phyloP scores from a whole-genome alignment of 2,329 filamentous ascomycete species.

The Hymenoscyphus scutula region DNA sequence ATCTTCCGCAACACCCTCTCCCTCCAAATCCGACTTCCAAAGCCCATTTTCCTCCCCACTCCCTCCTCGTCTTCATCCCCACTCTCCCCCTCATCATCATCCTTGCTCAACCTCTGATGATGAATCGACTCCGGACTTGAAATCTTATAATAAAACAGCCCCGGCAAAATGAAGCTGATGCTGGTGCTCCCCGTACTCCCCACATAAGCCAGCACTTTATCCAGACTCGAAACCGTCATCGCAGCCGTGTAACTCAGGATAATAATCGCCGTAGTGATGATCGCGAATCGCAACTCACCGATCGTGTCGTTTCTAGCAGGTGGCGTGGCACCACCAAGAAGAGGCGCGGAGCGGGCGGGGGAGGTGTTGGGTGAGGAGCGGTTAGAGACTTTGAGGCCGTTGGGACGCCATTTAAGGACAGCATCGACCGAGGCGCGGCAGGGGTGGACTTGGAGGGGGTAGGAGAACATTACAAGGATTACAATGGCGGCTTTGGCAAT shows the following conservation, averaged over 20 bases:
- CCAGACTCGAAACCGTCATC: conserved; percentile 85
- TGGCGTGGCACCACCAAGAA: conserved; percentile 46
- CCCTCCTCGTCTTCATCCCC: conserved; percentile 51
- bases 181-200: conserved; percentile 91
- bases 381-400: conserved; percentile 35
- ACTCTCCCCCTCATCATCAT: conserved; percentile 77
- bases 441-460: conserved; percentile 92
- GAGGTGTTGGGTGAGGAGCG: conserved; percentile 37
- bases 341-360: conserved; percentile 40
- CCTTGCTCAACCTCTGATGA: conserved; percentile 84
- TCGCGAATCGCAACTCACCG: conserved; percentile 82
- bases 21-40: conserved; percentile 37
- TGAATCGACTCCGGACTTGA: conserved; percentile 82
- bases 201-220: conserved; percentile 91
- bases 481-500: conserved; percentile 96
- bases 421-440: conserved; percentile 94
- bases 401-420: conserved; percentile 87
- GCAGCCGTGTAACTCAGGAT: conserved; percentile 82
- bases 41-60: conserved; percentile 31
- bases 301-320: conserved; percentile 59
- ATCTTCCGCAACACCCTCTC: conserved; percentile 65
- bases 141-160: conserved; percentile 98
- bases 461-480: conserved; percentile 91
- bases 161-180: conserved; percentile 95
- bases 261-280: conserved; percentile 84